Evolutionary conservation across 176 grass and related monocot species (phyloP).

Genomic region (Phoenix roebelenii): DNA sequence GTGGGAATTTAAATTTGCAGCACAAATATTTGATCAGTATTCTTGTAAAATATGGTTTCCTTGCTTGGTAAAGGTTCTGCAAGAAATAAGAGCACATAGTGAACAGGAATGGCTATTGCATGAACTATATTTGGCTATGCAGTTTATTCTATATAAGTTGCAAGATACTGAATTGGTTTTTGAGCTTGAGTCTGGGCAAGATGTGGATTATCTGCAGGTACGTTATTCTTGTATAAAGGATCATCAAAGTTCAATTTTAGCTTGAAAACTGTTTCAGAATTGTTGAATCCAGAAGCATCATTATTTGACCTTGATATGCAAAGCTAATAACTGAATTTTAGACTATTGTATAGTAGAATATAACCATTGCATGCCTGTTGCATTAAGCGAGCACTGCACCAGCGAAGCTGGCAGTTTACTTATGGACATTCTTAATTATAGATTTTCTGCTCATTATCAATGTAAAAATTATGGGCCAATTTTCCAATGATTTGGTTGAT

Average conservation of each 20-base stretch:
- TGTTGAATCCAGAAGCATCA: too few relatives aligned
- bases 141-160: slow-evolving; percentile 56
- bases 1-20: slow-evolving; percentile 76
- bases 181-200: slow-evolving; percentile 52
- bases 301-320: too few relatives aligned
- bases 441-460: too few relatives aligned
- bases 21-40: slow-evolving; percentile 47
- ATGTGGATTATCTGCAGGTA: slow-evolving; percentile 68
- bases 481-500: too few relatives aligned
- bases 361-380: too few relatives aligned
- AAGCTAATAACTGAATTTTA: too few relatives aligned
- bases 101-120: slow-evolving; percentile 29
- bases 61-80: slow-evolving; percentile 66
- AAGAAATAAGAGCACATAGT: slow-evolving; percentile 40
- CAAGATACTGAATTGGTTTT: slow-evolving; percentile 76
- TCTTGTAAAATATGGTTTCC: slow-evolving; percentile 87
- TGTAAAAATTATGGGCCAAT: too few relatives aligned
- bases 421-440: too few relatives aligned
- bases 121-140: slow-evolving; percentile 47
- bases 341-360: too few relatives aligned
- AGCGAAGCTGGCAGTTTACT: too few relatives aligned
- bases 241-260: not conserved
- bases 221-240: not conserved
- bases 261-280: too few relatives aligned
- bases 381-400: too few relatives aligned